phyloP scores from a whole-genome alignment of 2,329 filamentous ascomycete genomes.

The Neofusicoccum cordaticola region DNA sequence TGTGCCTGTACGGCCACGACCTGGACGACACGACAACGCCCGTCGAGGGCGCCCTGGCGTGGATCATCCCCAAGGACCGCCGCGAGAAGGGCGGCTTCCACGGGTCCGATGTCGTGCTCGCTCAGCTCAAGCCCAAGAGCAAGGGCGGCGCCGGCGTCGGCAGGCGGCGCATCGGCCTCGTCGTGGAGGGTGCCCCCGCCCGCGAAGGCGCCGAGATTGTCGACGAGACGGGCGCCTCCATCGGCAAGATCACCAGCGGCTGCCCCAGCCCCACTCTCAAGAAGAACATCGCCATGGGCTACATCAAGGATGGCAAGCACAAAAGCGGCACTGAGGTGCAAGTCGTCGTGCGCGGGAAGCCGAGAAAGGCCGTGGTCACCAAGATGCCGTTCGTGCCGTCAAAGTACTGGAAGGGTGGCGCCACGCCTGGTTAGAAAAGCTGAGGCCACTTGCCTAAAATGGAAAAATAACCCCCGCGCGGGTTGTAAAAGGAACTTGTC shows the following conservation, averaged over 20 bases:
- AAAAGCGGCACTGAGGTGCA: slow-evolving; percentile 80
- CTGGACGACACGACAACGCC: slow-evolving; percentile 75
- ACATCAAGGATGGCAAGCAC: slow-evolving; percentile 76
- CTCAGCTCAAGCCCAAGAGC: slow-evolving; percentile 70
- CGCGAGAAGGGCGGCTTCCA: slow-evolving; percentile 74
- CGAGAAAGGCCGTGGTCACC: slow-evolving; percentile 69
- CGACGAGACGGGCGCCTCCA: slow-evolving; percentile 56
- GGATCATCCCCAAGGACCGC: slow-evolving; percentile 82
- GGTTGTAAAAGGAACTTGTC: not conserved
- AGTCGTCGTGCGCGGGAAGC: slow-evolving; percentile 73
- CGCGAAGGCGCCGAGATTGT: slow-evolving; percentile 84
- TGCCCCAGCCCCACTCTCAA: slow-evolving; percentile 82
- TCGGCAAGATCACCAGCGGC: slow-evolving; percentile 84
- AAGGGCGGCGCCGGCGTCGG: slow-evolving; percentile 69
- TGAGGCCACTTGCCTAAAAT: not conserved
- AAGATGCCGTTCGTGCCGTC: slow-evolving; percentile 87
- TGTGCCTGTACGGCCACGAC: slow-evolving; percentile 99
- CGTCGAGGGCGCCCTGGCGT: slow-evolving; percentile 64
- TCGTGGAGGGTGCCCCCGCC: slow-evolving; percentile 82
- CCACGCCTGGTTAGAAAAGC: not conserved
- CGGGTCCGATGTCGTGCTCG: slow-evolving; percentile 73
- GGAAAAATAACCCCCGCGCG: not conserved
- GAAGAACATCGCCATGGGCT: slow-evolving; percentile 95
- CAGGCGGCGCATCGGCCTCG: slow-evolving; percentile 74
- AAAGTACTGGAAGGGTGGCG: slow-evolving; percentile 64